Evolutionary conservation across 345 rosid species (phyloP).

Genomic region (Camelina sativa): DNA sequence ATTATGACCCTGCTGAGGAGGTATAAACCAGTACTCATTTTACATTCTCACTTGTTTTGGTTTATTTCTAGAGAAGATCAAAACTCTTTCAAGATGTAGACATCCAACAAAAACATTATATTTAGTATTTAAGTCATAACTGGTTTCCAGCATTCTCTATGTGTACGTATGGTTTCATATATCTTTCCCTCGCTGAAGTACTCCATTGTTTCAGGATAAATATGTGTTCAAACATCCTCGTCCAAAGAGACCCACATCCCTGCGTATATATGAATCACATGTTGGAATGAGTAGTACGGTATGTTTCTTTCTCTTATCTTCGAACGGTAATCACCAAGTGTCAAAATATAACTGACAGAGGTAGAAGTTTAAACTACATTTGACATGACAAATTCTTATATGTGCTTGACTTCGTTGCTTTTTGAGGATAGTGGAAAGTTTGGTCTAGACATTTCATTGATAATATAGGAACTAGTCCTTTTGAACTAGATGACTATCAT

Average conservation of each 20-base stretch:
- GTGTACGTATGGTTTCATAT: constrained; percentile 17
- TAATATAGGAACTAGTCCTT: constrained; percentile 13
- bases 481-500: constrained; percentile 8
- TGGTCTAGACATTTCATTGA: constrained; percentile 13
- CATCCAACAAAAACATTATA: constrained; percentile 21
- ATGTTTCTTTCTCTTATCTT: constrained; percentile 45
- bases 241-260: constrained; percentile 83
- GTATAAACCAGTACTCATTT: constrained; percentile 46
- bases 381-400: constrained; percentile 22
- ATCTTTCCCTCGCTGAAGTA: constrained; percentile 19
- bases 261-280: constrained; percentile 93
- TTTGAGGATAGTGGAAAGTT: constrained; percentile 21
- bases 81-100: constrained; percentile 24
- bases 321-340: constrained; percentile 11
- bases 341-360: constrained; percentile 20
- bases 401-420: neutral
- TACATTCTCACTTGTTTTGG: constrained; percentile 21
- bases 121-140: constrained; percentile 4
- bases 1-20: constrained; percentile 96
- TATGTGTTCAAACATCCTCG: constrained; percentile 82
- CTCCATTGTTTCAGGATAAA: constrained; percentile 63
- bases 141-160: constrained; percentile 20
- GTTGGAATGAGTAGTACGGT: constrained; percentile 99
- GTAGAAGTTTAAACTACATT: constrained; percentile 27
- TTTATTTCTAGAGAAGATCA: constrained; percentile 23